phyloP scores from a whole-genome alignment of 306 rosid genomes.

The Sicyos baderoa region DNA sequence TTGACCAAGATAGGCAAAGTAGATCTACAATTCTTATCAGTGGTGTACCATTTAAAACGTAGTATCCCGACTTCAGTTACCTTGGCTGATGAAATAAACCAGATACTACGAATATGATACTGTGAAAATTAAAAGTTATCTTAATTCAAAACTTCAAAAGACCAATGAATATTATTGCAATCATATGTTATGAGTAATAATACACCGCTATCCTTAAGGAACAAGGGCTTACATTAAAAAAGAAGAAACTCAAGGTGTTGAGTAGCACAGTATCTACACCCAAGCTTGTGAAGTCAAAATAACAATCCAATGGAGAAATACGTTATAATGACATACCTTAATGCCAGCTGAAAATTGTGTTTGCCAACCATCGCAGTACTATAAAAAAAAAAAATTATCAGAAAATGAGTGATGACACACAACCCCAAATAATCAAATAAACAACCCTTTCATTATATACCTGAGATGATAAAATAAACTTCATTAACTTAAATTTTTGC shows the following conservation, averaged over 20 bases:
- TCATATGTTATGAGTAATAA: background rate
- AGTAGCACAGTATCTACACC: background rate
- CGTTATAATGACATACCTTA: slow-evolving; percentile 33
- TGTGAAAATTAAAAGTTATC: background rate
- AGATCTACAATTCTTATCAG: background rate
- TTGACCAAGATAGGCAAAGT: background rate
- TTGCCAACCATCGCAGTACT: slow-evolving; percentile 78
- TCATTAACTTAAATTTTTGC: slow-evolving; percentile 16
- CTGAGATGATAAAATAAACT: slow-evolving; percentile 6
- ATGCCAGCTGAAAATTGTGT: slow-evolving; percentile 84
- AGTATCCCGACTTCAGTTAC: background rate
- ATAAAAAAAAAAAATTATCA: slow-evolving; percentile 23
- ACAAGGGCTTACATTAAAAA: background rate
- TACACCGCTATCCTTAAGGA: background rate
- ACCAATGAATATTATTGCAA: background rate
- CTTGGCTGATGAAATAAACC: background rate
- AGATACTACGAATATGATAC: background rate
- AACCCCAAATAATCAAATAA: background rate
- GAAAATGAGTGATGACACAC: slow-evolving; percentile 10
- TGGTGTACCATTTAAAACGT: background rate
- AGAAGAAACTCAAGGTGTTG: background rate
- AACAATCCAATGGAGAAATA: background rate
- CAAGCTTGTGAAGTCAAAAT: background rate
- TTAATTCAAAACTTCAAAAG: no score
- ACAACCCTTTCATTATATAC: background rate